A percentile compares a stretch with the other conserved stretches of the same genome.
phyloP scores from a whole-genome alignment of 2,329 filamentous ascomycete species.

The Fusarium sp. region DNA sequence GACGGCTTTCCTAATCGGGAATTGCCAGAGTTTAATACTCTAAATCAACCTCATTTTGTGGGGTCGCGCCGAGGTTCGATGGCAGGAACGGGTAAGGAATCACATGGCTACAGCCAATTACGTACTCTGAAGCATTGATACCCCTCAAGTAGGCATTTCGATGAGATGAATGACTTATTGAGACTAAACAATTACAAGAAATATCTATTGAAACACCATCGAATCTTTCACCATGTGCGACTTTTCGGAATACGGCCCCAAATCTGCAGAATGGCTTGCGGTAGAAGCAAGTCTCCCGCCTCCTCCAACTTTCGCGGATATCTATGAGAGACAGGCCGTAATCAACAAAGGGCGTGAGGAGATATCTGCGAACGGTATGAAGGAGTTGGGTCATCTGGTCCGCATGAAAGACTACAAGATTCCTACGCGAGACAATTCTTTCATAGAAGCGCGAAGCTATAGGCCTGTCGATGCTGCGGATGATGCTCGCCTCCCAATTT shows the following conservation, averaged over 20 bases:
- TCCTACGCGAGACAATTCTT: constrained; percentile 9
- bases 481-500: constrained; percentile 57
- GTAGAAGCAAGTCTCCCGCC: constrained; percentile 40
- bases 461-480: neutral
- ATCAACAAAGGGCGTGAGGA: constrained; percentile 24
- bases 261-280: constrained; percentile 56
- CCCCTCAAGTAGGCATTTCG: neutral
- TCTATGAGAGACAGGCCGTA: constrained; percentile 3
- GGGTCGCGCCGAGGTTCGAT: neutral
- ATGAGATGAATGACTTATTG: neutral
- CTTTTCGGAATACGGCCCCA: constrained; percentile 51
- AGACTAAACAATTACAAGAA: accelerated
- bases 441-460: constrained; percentile 27
- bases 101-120: neutral
- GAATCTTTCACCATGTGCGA: constrained; percentile 27
- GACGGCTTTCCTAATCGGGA: constrained; percentile 6
- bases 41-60: neutral
- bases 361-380: constrained; percentile 18
- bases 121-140: neutral
- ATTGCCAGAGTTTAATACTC: neutral
- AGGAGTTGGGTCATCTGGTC: constrained; percentile 39
- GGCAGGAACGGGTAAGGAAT: neutral
- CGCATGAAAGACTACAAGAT: constrained; percentile 46
- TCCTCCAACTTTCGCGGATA: constrained; percentile 1
- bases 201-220: neutral